Conservation (phyloP, 345 rosid genomes). For the Murraya paniculata region DNA sequence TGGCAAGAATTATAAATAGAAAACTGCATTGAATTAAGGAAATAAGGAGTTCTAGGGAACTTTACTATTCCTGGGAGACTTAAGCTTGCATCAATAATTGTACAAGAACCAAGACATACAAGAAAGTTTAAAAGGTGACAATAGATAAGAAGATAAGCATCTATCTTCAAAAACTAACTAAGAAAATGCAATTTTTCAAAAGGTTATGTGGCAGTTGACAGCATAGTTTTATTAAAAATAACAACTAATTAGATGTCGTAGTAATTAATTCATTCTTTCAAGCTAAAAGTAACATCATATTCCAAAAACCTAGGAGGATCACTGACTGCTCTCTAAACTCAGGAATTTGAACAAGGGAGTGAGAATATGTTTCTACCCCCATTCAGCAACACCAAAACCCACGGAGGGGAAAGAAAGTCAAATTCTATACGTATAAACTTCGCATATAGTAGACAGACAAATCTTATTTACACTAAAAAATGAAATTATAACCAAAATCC, state of each 20-base stretch:
- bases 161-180: background rate
- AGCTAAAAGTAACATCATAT: background rate
- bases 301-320: background rate
- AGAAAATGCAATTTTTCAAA: background rate
- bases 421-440: background rate
- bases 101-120: background rate
- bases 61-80: background rate
- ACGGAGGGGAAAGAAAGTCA: background rate
- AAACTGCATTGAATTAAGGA: background rate
- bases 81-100: background rate
- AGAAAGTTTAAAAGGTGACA: background rate
- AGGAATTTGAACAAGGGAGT: background rate
- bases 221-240: background rate
- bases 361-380: background rate
- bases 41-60: slow-evolving; percentile 2
- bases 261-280: background rate
- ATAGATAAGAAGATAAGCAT: background rate
- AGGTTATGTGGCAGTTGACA: background rate
- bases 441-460: background rate
- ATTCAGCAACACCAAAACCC: background rate
- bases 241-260: background rate
- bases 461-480: background rate
- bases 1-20: background rate
- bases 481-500: background rate
- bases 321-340: background rate